Conservation (phyloP, 2,329 filamentous ascomycete species). For the Aulographum hederae region DNA sequence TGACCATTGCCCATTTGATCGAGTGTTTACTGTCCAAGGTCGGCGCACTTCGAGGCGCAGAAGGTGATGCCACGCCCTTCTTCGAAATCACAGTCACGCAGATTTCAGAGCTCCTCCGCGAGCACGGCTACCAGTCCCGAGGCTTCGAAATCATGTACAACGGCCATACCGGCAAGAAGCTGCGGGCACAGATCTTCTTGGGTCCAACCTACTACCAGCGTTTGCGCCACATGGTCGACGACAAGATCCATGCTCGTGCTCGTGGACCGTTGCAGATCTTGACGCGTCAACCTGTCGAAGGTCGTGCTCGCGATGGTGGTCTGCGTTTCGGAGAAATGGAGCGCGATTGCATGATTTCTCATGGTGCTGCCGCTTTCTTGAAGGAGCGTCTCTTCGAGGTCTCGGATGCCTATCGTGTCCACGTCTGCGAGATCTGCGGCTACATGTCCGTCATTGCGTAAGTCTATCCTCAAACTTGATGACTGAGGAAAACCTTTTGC, state of each 20-base stretch:
- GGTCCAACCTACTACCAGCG: slow-evolving; percentile 98
- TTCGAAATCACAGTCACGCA: slow-evolving; percentile 94
- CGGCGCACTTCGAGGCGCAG: slow-evolving; percentile 76
- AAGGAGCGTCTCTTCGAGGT: slow-evolving; percentile 97
- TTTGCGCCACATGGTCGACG: slow-evolving; percentile 97
- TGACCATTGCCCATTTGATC: slow-evolving; percentile 99
- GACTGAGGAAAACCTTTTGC: neutral
- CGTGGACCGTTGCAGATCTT: slow-evolving; percentile 93
- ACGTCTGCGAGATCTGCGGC: slow-evolving; percentile 96
- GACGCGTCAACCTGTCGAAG: slow-evolving; percentile 91
- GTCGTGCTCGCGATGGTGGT: slow-evolving; percentile 93
- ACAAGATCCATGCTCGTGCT: slow-evolving; percentile 99
- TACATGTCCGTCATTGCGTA: slow-evolving; percentile 98
- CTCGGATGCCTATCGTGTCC: slow-evolving; percentile 91
- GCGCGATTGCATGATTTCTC: slow-evolving; percentile 99
- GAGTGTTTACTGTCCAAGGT: slow-evolving; percentile 97
- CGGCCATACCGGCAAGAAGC: slow-evolving; percentile 86
- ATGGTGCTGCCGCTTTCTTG: slow-evolving; percentile 88
- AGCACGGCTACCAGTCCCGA: slow-evolving; percentile 88
- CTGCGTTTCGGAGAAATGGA: slow-evolving; percentile 99
- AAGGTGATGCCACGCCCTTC: slow-evolving; percentile 95
- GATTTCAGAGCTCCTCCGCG: slow-evolving; percentile 67
- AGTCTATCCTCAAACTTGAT: slow-evolving; percentile 28
- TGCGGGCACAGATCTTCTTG: slow-evolving; percentile 88
- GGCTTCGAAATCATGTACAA: slow-evolving; percentile 99